Percentiles rank a stretch among this genome's conserved stretches.
Evolutionary conservation across 2,329 filamentous ascomycete species (phyloP).

Genomic region (Simplicillium aogashimaense): DNA sequence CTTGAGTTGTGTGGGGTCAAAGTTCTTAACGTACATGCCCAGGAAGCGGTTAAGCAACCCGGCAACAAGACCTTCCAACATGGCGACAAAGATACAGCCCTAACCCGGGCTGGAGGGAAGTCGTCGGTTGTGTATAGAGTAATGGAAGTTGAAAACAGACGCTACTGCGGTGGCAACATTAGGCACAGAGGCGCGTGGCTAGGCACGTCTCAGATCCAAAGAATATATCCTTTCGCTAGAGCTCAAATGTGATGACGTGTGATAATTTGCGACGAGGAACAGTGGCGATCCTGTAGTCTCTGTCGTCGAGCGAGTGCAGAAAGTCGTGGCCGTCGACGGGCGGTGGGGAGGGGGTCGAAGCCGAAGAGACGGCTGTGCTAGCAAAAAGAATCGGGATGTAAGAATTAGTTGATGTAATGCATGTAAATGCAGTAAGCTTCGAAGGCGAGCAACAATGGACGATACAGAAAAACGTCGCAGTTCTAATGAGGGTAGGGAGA

Average conservation of each 20-base stretch:
- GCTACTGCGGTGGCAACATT: background rate
- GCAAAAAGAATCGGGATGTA: too few relatives aligned
- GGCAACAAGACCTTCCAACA: constrained; percentile 96
- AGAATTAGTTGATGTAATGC: too few relatives aligned
- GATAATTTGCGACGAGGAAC: background rate
- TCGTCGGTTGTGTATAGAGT: background rate
- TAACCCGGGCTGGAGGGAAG: constrained; percentile 59
- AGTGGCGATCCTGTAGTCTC: background rate
- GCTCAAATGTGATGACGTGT: background rate
- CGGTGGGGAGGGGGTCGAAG: too few relatives aligned
- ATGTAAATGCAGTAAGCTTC: too few relatives aligned
- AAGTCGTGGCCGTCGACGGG: too few relatives aligned
- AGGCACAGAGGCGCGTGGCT: background rate
- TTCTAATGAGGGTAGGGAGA: too few relatives aligned
- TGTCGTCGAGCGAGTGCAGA: too few relatives aligned
- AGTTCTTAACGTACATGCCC: constrained; percentile 99
- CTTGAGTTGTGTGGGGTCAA: constrained; percentile 94
- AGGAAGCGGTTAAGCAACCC: constrained; percentile 97
- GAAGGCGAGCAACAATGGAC: too few relatives aligned
- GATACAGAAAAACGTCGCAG: too few relatives aligned
- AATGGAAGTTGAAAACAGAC: background rate
- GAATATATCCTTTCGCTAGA: background rate
- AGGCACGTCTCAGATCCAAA: background rate
- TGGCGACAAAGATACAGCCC: constrained; percentile 52
- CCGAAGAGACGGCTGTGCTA: too few relatives aligned